Percentiles rank a stretch among this genome's conserved stretches.
These are phyloP conservation scores for Phanerodontia chrysosporium DNA, from an alignment of 768 basidiomycete genomes.

Conservation along the genomic window DNA sequence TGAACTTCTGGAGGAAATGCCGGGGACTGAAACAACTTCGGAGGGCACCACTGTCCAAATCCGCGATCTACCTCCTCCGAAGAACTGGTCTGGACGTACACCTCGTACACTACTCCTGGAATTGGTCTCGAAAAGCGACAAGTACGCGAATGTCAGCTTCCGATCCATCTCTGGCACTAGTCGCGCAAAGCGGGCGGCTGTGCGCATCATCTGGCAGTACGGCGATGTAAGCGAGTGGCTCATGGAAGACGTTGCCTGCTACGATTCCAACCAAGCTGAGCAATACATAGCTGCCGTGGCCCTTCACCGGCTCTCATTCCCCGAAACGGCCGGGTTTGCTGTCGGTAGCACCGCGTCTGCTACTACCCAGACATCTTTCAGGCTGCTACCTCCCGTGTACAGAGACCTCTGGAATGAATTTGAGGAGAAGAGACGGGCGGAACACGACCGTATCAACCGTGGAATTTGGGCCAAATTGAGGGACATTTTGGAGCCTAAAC, in stretches of 20 bases:
- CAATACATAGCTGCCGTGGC: conserved; percentile 88
- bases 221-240: conserved; percentile 58
- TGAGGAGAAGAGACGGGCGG: conserved; percentile 55
- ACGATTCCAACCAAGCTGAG: conserved; percentile 74
- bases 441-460: conserved; percentile 63
- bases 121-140: conserved; percentile 61
- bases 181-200: conserved; percentile 67
- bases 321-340: conserved; percentile 59
- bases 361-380: conserved; percentile 60
- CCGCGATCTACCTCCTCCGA: conserved; percentile 77
- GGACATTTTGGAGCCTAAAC: conserved; percentile 58
- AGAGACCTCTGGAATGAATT: conserved; percentile 92
- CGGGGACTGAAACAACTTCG: conserved; percentile 50
- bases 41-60: conserved; percentile 50
- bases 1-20: conserved; percentile 65
- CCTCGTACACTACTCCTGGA: conserved; percentile 74
- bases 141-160: conserved; percentile 73
- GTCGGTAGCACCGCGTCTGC: conserved; percentile 41
- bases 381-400: conserved; percentile 75
- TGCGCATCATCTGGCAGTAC: conserved; percentile 72
- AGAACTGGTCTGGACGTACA: conserved; percentile 76
- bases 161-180: conserved; percentile 60
- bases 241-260: conserved; percentile 86
- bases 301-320: conserved; percentile 73
- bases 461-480: conserved; percentile 66